Conservation (phyloP, 2,329 filamentous ascomycete genomes). For the Botrytis fabae region DNA sequence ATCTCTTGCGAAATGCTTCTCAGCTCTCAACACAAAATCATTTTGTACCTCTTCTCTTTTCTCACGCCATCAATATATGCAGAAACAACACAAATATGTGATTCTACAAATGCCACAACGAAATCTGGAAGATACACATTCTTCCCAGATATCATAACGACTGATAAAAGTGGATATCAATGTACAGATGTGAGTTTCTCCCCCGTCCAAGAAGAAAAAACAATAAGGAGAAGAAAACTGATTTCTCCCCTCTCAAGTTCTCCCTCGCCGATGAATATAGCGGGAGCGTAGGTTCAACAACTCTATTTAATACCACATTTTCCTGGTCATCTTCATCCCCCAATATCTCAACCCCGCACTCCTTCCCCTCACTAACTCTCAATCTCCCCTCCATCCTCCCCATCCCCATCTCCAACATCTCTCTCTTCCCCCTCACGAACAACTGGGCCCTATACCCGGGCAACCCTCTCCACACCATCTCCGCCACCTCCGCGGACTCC, state of each 20-base stretch:
- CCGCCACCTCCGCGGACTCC: background rate
- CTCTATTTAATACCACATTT: background rate
- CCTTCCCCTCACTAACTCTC: background rate
- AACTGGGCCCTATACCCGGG: background rate
- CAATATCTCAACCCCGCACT: background rate
- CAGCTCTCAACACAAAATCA: background rate
- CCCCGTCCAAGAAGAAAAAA: background rate
- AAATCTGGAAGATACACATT: slow-evolving; percentile 19
- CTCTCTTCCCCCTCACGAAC: background rate
- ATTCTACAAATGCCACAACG: background rate
- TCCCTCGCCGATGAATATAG: background rate
- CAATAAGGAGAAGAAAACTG: background rate
- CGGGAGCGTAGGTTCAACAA: background rate
- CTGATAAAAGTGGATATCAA: slow-evolving; percentile 1
- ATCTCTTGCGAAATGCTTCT: slow-evolving; percentile 11
- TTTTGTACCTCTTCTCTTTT: background rate
- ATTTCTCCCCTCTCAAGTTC: background rate
- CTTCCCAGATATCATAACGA: background rate
- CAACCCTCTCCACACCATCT: background rate
- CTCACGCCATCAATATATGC: slow-evolving; percentile 3
- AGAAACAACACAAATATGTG: slow-evolving; percentile 7
- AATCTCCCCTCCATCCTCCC: slow-evolving; percentile 4
- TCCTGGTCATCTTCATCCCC: background rate
- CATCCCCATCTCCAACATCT: background rate
- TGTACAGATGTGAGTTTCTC: background rate